Evolutionary conservation across 202 grass and related monocot species (phyloP).

Genomic region (Schoenoplectus tabernaemontani): DNA sequence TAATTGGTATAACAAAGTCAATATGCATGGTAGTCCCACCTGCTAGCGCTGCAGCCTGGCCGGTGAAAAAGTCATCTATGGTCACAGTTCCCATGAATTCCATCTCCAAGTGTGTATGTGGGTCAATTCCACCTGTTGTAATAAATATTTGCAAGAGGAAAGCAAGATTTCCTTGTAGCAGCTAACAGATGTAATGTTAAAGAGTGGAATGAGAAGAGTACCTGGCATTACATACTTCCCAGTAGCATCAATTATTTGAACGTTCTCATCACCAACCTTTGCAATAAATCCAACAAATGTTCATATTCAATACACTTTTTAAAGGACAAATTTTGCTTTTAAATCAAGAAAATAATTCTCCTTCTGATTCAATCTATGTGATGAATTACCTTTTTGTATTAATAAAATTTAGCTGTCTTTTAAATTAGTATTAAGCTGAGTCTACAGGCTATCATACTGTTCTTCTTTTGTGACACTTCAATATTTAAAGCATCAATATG

Average conservation of each 20-base stretch:
- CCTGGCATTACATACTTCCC: conserved; percentile 99
- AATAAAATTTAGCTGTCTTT: background rate
- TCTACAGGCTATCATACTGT: background rate
- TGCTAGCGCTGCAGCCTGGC: conserved; percentile 78
- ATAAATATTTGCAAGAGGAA: conserved; percentile 2
- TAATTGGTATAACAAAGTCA: conserved; percentile 89
- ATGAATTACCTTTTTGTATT: background rate
- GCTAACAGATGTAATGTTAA: background rate
- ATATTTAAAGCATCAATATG: background rate
- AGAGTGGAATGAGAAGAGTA: conserved; percentile 16
- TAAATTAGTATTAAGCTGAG: background rate
- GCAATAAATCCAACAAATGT: conserved; percentile 9
- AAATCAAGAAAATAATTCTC: background rate
- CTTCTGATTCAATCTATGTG: background rate
- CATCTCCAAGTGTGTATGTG: conserved; percentile 91
- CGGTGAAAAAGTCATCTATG: conserved; percentile 89
- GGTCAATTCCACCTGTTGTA: conserved; percentile 84
- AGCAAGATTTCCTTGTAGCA: background rate
- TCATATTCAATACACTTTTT: background rate
- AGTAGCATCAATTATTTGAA: conserved; percentile 81
- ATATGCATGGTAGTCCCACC: conserved; percentile 98
- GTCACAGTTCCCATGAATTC: conserved; percentile 88
- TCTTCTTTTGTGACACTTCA: background rate
- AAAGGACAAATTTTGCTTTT: background rate
- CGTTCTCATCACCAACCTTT: conserved; percentile 58